Base-by-base conservation (phyloP, 768 basidiomycete genomes). In the Leccinum subgranulosum region DNA sequence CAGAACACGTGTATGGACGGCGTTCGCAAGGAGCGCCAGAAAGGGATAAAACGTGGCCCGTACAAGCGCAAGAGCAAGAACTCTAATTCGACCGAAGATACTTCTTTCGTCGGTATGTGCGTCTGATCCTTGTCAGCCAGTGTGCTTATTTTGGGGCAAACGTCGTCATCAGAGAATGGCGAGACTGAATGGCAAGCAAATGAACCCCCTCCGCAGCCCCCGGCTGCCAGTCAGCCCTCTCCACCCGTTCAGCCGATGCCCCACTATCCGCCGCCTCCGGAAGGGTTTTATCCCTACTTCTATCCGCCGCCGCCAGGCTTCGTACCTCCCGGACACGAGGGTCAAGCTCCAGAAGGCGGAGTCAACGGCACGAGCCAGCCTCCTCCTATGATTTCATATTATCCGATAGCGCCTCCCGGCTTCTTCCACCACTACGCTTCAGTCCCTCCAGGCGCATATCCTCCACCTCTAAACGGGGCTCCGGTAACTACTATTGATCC, bases 21-120 rank as follows among this genome's bases (percentile, higher is more conserved):
- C 2, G 73, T 79, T 17, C 74, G 86, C 59, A 87, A 87, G 66
- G 85, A 86, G 68, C 77, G 86, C 56, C 84, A 85, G 64, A 82
- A 81, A 50, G 81, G 81, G 27, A 75, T 83, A 58, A 83, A 83
- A 65, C 79, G 81, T 19, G 81, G 81, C 3, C 83, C 81, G 2
- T 83, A 83, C 67, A 84, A 83, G 60, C 79, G 81, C 57, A 82
- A 82, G 73, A 73, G 65, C 57, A 78, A 79, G 64, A 45, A 56
- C 12, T 8, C 57, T 19, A 56, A 54, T 47, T 34, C 55, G n/a
- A 25, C 66, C 28, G 64, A 69, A 27, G 64, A 69, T 11, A 14
- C 59, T 3, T 56, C 74, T 53, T 70, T 61, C 54, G 59, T 36
- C 33, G 66, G 61, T 66, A 63, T 15, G 64, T 55, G 19, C 33